Evolutionary conservation across 306 rosid species (phyloP), one percentile per base, ranked within the genome.

Genomic region (Medicago ruthenica): DNA sequence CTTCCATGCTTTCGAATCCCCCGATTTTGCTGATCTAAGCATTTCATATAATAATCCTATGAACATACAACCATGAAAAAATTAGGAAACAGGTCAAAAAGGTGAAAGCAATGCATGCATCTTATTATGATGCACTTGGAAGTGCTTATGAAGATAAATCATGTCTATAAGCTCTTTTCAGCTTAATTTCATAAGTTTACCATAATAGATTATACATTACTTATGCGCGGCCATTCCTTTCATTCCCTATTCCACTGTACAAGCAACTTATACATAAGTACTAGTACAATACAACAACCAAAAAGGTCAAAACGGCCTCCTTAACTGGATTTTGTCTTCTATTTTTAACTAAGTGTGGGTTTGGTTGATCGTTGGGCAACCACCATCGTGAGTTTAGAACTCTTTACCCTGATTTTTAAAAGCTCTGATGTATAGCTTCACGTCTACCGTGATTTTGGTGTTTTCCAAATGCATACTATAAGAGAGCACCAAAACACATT

Each of bases 1-100:
- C 97, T 89, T 92, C 99, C 99, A 95, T 11, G 98, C 74, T 75
- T 86, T 95, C 27, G 97, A 91, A 75, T 88, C 88, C 67, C 74
- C 85, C n/a, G 92, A 79, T 77, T 66, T 95, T 5, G 99, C 78
- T 20, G 97, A 85, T 83, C 97, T 86, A 71, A 95, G 96, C 99
- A 95, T 95, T 87, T 92, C 97, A 73, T 68, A 73, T 69, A 95
- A 83, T 42, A 92, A 75, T 13, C 96, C 99, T 90, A 69, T 39
- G 42, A 80, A 61, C 53, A 39, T 53, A 50, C 34, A 70, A 63
- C 16, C 77, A 18, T 53, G 58, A 70, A 78, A 79, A 6, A 24
- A 44, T 67, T 44, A 41, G 20, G 36, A 41, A 72, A 65, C 71
- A 48, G 54, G 53, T 17, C 9, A 44, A 1, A 9, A 50, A 40